Percentiles rank a stretch among this genome's conserved stretches.
Evolutionary conservation across 345 rosid genomes (phyloP).

Genomic region (Moricandia arvensis): DNA sequence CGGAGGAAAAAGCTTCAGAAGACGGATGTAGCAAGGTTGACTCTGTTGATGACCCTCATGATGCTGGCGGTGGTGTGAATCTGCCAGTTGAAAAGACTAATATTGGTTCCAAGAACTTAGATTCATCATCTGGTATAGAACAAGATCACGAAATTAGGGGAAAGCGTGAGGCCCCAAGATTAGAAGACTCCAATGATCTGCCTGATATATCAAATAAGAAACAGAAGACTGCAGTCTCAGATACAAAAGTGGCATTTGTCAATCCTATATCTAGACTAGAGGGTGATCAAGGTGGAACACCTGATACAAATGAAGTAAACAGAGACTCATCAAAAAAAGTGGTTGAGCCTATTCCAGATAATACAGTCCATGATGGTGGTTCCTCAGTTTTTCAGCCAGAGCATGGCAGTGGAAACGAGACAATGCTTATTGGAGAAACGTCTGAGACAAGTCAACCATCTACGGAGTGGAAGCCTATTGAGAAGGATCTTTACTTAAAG

Average conservation of each 20-base stretch:
- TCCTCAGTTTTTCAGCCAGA: slow-evolving; percentile 31
- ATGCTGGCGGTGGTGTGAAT: slow-evolving; percentile 30
- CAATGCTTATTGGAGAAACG: slow-evolving; percentile 34
- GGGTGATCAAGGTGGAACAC: slow-evolving; percentile 22
- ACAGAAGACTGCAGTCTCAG: slow-evolving; percentile 48
- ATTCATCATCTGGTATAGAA: slow-evolving; percentile 36
- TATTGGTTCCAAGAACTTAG: slow-evolving; percentile 36
- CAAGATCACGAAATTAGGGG: slow-evolving; percentile 42
- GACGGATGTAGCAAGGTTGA: slow-evolving; percentile 39
- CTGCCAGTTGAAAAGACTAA: slow-evolving; percentile 40
- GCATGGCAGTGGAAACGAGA: slow-evolving; percentile 35
- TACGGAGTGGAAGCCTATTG: slow-evolving; percentile 79
- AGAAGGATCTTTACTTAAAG: slow-evolving; percentile 85
- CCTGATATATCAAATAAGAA: slow-evolving; percentile 53
- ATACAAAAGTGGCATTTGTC: slow-evolving; percentile 11
- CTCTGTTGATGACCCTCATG: slow-evolving; percentile 35
- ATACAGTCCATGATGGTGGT: slow-evolving; percentile 30
- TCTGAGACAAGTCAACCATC: slow-evolving; percentile 44
- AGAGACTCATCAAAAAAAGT: slow-evolving; percentile 44
- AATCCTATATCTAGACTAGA: slow-evolving; percentile 26
- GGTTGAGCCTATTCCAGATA: slow-evolving; percentile 29
- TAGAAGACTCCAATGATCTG: slow-evolving; percentile 30
- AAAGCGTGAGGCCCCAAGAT: slow-evolving; percentile 56
- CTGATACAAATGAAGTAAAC: slow-evolving; percentile 23
- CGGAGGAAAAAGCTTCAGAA: slow-evolving; percentile 38